phyloP scores from a whole-genome alignment of 352 stramenopile genomes.

The Pythium folliculosum region DNA sequence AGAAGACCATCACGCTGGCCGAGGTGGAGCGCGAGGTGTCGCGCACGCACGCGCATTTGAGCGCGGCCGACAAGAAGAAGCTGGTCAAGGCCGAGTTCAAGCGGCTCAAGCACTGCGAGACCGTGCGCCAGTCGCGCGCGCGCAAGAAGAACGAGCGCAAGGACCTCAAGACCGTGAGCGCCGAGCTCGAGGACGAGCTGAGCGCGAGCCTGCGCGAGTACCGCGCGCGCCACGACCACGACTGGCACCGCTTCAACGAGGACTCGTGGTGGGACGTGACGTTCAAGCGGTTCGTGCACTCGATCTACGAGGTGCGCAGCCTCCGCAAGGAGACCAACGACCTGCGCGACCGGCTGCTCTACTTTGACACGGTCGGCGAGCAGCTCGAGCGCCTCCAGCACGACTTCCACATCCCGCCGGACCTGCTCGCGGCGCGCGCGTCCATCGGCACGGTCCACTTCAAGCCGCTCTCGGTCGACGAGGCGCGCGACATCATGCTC shows the following conservation, averaged over 20 bases:
- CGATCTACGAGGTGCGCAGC: constrained; percentile 69
- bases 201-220: constrained; percentile 38
- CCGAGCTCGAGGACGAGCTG: constrained; percentile 58
- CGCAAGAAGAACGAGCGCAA: constrained; percentile 73
- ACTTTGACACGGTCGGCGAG: constrained; percentile 67
- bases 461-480: constrained; percentile 42
- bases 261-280: constrained; percentile 44
- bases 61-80: constrained; percentile 45
- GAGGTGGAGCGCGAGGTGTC: constrained; percentile 63
- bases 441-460: constrained; percentile 71
- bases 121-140: constrained; percentile 73
- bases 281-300: constrained; percentile 71
- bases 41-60: constrained; percentile 42
- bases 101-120: constrained; percentile 79
- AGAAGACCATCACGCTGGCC: constrained; percentile 50
- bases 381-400: constrained; percentile 67
- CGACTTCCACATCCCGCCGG: constrained; percentile 57
- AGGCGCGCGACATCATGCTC: constrained; percentile 67
- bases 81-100: constrained; percentile 72
- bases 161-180: constrained; percentile 54
- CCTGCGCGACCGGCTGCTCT: constrained; percentile 53
- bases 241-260: constrained; percentile 65
- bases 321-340: constrained; percentile 47
- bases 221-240: constrained; percentile 32
- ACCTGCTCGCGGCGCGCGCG: constrained; percentile 32